A percentile compares a stretch with the other conserved stretches of the same genome.
Conservation (phyloP, 192 early-diverging fungal species). For the Chytriomyces sp. region DNA sequence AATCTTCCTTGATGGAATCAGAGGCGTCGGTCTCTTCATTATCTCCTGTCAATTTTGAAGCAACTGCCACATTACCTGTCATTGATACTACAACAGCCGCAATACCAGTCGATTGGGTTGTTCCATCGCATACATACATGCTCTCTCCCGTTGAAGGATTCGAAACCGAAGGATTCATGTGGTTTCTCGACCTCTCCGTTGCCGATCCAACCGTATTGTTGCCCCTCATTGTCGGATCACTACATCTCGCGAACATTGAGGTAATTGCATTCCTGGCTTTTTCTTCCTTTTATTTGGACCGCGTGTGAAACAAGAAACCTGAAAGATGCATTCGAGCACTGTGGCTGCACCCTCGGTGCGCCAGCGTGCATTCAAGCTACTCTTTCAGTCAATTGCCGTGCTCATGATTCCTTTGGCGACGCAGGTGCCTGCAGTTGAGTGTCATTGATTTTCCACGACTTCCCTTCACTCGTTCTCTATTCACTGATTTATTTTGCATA, state of each 20-base stretch:
- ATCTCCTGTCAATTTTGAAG: too few relatives aligned
- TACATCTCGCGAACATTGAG: conserved; percentile 73
- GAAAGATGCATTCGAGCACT: conserved; percentile 2
- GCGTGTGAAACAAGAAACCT: background rate
- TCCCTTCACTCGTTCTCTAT: background rate
- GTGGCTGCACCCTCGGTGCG: background rate
- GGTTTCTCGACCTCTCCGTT: conserved; percentile 65
- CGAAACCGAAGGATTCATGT: conserved; percentile 57
- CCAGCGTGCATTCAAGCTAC: conserved; percentile 12
- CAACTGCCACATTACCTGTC: conserved; percentile 48
- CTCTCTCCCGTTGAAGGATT: conserved; percentile 46
- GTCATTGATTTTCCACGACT: background rate
- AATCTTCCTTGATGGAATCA: background rate
- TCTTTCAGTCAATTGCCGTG: conserved; percentile 60
- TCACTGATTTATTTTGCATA: conserved; percentile 27
- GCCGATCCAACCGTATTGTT: conserved; percentile 70
- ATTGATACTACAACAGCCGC: conserved; percentile 43
- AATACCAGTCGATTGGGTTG: too few relatives aligned
- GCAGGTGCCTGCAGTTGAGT: conserved; percentile 55
- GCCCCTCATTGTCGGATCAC: conserved; percentile 64
- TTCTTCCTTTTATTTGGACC: background rate
- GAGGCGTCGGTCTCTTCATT: too few relatives aligned
- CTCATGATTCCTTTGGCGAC: conserved; percentile 68
- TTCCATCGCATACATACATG: conserved; percentile 7
- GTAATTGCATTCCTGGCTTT: conserved; percentile 36